Conservation (phyloP, 2,329 filamentous ascomycete species). For the Aschersonia sp. region DNA sequence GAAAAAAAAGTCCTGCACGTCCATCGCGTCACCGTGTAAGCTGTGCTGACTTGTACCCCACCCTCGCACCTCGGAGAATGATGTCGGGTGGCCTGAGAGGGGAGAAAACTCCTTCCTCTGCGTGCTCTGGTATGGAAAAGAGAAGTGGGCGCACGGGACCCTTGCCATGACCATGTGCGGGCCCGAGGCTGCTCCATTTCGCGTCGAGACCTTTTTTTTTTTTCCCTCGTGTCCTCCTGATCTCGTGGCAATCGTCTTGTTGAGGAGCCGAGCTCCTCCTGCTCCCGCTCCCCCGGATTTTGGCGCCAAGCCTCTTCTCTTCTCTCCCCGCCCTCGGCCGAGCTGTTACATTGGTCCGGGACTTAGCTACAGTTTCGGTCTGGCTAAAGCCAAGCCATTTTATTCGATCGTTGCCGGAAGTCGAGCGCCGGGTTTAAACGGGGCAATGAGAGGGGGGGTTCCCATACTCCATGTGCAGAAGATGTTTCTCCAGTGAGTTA, state of each 20-base stretch:
- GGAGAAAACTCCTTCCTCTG: too few relatives aligned
- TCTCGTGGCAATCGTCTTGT: not conserved
- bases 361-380: not conserved
- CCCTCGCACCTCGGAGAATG: not conserved
- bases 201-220: too few relatives aligned
- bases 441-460: too few relatives aligned
- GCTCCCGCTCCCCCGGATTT: not conserved
- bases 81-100: not conserved
- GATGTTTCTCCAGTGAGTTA: too few relatives aligned
- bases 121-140: too few relatives aligned
- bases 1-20: not conserved
- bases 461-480: too few relatives aligned
- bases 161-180: too few relatives aligned
- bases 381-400: not conserved
- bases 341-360: not conserved
- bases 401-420: not conserved
- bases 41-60: not conserved
- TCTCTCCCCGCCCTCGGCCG: not conserved
- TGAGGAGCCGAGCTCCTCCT: not conserved
- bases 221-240: not conserved
- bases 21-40: not conserved
- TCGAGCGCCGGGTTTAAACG: not conserved
- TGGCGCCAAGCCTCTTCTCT: not conserved
- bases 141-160: too few relatives aligned
- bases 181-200: too few relatives aligned